Base-by-base conservation (phyloP, 495 filamentous ascomycete genomes). In the Opeltia flavorubescens region DNA sequence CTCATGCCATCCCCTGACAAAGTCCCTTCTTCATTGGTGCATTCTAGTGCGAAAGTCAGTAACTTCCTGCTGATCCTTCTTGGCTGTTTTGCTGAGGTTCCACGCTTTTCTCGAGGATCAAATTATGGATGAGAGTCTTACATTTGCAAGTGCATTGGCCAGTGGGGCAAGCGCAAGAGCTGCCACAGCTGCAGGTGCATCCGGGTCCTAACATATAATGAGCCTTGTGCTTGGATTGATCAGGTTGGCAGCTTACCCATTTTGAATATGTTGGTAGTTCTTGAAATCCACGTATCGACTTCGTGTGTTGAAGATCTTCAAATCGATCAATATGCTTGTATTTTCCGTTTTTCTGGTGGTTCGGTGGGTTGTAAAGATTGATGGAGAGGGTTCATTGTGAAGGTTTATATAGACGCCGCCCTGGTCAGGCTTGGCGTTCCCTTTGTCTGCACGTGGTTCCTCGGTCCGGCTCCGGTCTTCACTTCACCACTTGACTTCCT, bases 91-190 rank as follows among this genome's bases (percentile, higher is more conserved):
- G 9, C 6, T 6, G 30, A 47, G 46, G 33, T 9, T 13, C 21
- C 5, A 2, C 31, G 28, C 23, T 3, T 4, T 11, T 21, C n/a
- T 0, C 3, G 7, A 30, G 27, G 27, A n/a, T 33, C 30, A 9
- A n/a, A n/a, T 9, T 9, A 33, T 9, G 40, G 15, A 0, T 4
- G 1, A 43, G 40, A 11, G 11, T 42, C 31, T 18, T 50, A 43
- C 52, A 57, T 27, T 49, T 55, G 55, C 55, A 57, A 5, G 36
- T 57, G 55, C 55, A 57, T 27, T 45, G 31, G 9, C 55, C 55
- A 9, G 39, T 25, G 18, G 55, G 55, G 46, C 55, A 57, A 15
- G 38, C 42, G 40, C 55, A 57, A 20, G 49, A 46, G 36, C 21
- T 39, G 38, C 55, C 55, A 38, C 55, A 57, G 47, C 42, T 50